These are phyloP conservation scores for Rossbeevera mucosa DNA, from an alignment of 768 basidiomycete species.

Conservation along the genomic window DNA sequence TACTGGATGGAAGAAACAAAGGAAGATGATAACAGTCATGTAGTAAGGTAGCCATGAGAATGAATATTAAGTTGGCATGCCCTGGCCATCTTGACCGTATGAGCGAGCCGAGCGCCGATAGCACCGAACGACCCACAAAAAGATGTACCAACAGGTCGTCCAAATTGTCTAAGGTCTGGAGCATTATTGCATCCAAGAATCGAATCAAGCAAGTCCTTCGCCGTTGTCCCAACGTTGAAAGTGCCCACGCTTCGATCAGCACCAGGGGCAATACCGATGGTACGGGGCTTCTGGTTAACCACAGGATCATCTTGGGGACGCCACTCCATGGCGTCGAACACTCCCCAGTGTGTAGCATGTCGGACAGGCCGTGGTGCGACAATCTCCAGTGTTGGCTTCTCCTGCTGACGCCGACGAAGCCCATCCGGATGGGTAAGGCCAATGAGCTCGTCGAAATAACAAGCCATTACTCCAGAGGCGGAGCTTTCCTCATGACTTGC, in stretches of 20 bases:
- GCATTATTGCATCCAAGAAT: slow-evolving; percentile 20
- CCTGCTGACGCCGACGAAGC: neutral
- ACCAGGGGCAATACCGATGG: slow-evolving; percentile 29
- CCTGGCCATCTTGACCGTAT: slow-evolving; percentile 15
- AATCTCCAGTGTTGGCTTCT: slow-evolving; percentile 1
- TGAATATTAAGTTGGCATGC: slow-evolving; percentile 12
- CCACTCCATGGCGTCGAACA: slow-evolving; percentile 22
- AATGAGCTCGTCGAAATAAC: slow-evolving; percentile 20
- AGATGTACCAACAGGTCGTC: slow-evolving; percentile 16
- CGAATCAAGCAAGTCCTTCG: slow-evolving; percentile 25
- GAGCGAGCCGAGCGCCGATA: slow-evolving; percentile 20
- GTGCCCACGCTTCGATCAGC: slow-evolving; percentile 4
- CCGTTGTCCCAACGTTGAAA: slow-evolving; percentile 13
- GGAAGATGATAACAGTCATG: neutral
- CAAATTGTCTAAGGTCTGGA: slow-evolving; percentile 1
- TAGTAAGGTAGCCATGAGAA: slow-evolving; percentile 14
- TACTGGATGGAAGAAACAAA: neutral
- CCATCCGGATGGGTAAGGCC: slow-evolving; percentile 3
- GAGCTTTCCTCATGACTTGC: slow-evolving; percentile 15
- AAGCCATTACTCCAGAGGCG: slow-evolving; percentile 13
- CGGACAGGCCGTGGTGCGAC: slow-evolving; percentile 15
- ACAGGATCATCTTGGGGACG: slow-evolving; percentile 30
- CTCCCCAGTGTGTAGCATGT: slow-evolving; percentile 3
- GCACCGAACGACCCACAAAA: slow-evolving; percentile 26
- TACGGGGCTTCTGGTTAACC: slow-evolving; percentile 25